phyloP scores from a whole-genome alignment of 768 basidiomycete genomes.

The Favolaschia claudopus region DNA sequence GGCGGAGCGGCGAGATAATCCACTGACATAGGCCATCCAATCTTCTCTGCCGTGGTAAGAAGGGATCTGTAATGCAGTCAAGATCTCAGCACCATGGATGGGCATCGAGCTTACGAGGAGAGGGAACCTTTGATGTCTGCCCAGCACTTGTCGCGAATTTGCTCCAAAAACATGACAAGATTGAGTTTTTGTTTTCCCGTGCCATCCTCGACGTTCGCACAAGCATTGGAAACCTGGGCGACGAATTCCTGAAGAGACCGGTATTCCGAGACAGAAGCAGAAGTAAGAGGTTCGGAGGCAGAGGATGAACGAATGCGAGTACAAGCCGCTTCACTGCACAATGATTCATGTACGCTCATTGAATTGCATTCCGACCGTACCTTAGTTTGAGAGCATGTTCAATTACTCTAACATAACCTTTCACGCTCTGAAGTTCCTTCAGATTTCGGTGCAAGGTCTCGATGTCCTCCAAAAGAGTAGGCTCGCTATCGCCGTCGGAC shows the following conservation, averaged over 20 bases:
- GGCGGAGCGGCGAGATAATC: conserved; percentile 62
- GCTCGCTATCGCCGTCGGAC: conserved; percentile 51
- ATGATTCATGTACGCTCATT: background rate
- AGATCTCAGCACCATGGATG: background rate
- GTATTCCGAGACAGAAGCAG: conserved; percentile 61
- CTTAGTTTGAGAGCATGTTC: conserved; percentile 75
- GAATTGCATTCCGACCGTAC: conserved; percentile 47
- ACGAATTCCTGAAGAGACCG: conserved; percentile 70
- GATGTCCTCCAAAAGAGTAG: conserved; percentile 83
- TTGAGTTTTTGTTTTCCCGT: conserved; percentile 60
- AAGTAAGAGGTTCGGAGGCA: conserved; percentile 48
- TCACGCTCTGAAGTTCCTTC: conserved; percentile 78
- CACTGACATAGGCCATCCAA: conserved; percentile 87
- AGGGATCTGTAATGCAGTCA: conserved; percentile 57
- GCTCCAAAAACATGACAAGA: conserved; percentile 67
- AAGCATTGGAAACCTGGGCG: conserved; percentile 51
- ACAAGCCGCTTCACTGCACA: conserved; percentile 63
- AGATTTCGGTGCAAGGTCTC: conserved; percentile 80
- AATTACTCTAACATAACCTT: conserved; percentile 78
- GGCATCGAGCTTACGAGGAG: conserved; percentile 55
- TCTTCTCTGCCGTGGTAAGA: conserved; percentile 66
- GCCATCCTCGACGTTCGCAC: conserved; percentile 53
- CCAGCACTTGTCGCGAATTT: conserved; percentile 79
- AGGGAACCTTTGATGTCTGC: conserved; percentile 70
- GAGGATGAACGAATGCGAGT: conserved; percentile 54